Conservation (phyloP, 106 monocot genomes). For the Gastrodia elata region DNA sequence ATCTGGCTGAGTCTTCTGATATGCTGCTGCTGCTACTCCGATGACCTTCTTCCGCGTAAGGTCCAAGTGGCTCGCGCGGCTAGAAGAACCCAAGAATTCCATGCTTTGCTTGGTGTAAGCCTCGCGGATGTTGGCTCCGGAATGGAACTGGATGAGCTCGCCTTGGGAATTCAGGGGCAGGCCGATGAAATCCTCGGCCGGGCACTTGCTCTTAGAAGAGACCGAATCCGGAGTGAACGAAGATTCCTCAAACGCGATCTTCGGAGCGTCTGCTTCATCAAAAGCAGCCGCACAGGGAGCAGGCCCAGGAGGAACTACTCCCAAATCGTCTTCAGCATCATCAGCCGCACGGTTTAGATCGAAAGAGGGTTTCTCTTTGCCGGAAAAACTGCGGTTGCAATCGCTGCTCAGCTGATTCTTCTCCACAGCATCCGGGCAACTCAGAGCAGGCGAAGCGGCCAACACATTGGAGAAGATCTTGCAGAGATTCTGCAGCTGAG, state of each 20-base stretch:
- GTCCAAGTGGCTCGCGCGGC: constrained; percentile 7
- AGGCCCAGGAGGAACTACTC: background rate
- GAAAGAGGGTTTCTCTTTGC: constrained; percentile 5
- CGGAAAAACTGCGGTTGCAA: constrained; percentile 4
- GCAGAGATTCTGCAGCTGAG: constrained; percentile 38
- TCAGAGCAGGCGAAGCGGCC: constrained; percentile 31
- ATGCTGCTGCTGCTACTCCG: constrained; percentile 5
- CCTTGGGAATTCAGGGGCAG: constrained; percentile 79
- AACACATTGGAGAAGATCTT: constrained; percentile 45
- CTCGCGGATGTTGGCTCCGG: constrained; percentile 23
- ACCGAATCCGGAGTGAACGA: constrained; percentile 1
- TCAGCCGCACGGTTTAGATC: constrained; percentile 24
- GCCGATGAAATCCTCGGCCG: constrained; percentile 27
- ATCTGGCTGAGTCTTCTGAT: constrained; percentile 10
- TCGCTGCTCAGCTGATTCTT: background rate
- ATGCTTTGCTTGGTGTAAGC: constrained; percentile 21
- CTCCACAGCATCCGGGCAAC: constrained; percentile 10
- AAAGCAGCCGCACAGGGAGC: background rate
- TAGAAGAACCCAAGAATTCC: constrained; percentile 5
- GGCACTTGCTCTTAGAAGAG: constrained; percentile 12
- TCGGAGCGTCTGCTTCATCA: constrained; percentile 11
- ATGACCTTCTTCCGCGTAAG: constrained; percentile 9
- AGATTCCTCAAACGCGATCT: background rate
- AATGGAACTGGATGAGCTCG: constrained; percentile 42
- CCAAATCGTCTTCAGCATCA: constrained; percentile 1